Percentiles rank a stretch among this genome's conserved stretches.
Conservation (phyloP, 805 yeast genomes). For the Ogataea ganodermae region DNA sequence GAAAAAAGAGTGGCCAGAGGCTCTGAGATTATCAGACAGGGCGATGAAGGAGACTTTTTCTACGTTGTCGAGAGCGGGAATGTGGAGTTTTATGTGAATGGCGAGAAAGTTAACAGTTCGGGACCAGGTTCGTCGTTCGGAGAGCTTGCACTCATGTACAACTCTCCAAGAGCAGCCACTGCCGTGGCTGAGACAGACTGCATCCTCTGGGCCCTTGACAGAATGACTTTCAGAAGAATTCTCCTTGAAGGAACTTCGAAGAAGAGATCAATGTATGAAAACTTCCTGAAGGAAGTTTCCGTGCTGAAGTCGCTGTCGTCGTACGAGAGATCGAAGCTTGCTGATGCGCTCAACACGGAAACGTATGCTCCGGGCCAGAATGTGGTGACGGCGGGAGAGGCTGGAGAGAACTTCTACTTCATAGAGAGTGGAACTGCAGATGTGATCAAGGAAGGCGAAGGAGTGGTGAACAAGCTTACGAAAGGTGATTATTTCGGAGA, state of each 20-base stretch:
- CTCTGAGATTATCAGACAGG: slow-evolving; percentile 77
- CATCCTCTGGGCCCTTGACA: slow-evolving; percentile 88
- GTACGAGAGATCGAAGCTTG: slow-evolving; percentile 86
- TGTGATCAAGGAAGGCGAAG: slow-evolving; percentile 63
- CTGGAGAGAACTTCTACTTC: slow-evolving; percentile 72
- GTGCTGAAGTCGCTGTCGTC: slow-evolving; percentile 70
- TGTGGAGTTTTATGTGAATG: slow-evolving; percentile 79
- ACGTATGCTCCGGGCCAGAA: slow-evolving; percentile 67
- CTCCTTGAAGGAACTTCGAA: slow-evolving; percentile 86
- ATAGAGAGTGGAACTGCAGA: slow-evolving; percentile 83
- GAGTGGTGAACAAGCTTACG: slow-evolving; percentile 58
- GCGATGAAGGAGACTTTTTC: slow-evolving; percentile 93
- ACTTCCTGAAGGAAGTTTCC: slow-evolving; percentile 82
- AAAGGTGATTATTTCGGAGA: slow-evolving; percentile 97
- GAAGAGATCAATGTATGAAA: slow-evolving; percentile 88
- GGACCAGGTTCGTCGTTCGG: slow-evolving; percentile 92
- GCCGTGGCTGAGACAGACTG: slow-evolving; percentile 72
- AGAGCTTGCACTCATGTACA: slow-evolving; percentile 95
- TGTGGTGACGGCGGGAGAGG: slow-evolving; percentile 85
- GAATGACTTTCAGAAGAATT: slow-evolving; percentile 89
- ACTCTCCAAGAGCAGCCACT: slow-evolving; percentile 97
- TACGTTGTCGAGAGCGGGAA: slow-evolving; percentile 83
- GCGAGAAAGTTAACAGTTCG: slow-evolving; percentile 67
- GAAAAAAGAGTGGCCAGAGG: slow-evolving; percentile 64
- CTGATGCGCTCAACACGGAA: slow-evolving; percentile 89